Conservation (phyloP, 164 flowering plant genomes). For the Tetracentron sinense region DNA sequence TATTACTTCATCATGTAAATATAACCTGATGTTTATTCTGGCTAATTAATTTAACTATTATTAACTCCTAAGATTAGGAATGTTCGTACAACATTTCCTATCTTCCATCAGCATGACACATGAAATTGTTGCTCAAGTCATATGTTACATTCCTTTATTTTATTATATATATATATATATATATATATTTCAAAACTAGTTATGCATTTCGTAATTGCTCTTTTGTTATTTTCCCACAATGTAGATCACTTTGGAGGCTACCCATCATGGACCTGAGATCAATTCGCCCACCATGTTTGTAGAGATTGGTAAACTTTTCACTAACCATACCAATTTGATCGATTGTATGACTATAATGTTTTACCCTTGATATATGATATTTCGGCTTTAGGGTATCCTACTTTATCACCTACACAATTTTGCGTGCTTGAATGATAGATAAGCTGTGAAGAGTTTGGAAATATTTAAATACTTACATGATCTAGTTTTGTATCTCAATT, state of each 20-base stretch:
- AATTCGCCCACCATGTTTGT: conserved; percentile 77
- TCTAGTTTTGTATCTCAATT: too few species aligned
- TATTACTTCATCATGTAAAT: neutral
- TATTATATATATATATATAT: neutral
- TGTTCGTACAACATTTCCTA: neutral
- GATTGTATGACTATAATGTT: neutral
- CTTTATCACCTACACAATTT: neutral
- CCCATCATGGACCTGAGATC: conserved; percentile 92
- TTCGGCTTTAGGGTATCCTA: neutral
- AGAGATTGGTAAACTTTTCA: conserved; percentile 64
- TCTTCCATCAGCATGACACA: neutral
- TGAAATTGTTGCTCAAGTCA: neutral
- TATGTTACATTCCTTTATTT: conserved; percentile 4
- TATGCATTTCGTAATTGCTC: neutral
- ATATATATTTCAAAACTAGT: neutral
- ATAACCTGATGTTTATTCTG: neutral
- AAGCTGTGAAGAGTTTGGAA: too few species aligned
- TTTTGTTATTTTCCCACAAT: neutral
- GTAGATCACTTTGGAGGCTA: conserved; percentile 90
- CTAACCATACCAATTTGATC: neutral
- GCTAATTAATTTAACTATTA: neutral
- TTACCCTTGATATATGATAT: neutral
- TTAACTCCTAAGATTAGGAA: neutral
- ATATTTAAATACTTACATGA: too few species aligned
- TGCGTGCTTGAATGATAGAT: neutral